Evolutionary conservation across 805 yeast genomes (phyloP).

Genomic region (Kodamaea nitidulidarum): DNA sequence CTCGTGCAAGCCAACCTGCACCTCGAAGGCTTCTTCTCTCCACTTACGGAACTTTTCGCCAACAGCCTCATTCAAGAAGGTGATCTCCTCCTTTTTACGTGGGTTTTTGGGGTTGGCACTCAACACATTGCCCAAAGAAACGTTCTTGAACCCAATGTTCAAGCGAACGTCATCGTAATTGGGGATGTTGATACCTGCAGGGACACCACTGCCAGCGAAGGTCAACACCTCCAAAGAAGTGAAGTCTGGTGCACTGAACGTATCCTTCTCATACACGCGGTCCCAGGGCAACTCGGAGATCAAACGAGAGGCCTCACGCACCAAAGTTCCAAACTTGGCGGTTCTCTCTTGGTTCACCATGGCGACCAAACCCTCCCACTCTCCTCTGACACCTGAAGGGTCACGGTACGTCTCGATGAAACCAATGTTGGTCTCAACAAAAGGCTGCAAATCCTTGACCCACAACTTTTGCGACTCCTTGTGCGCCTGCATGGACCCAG

Average conservation of each 20-base stretch:
- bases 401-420: conserved; percentile 92
- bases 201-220: conserved; percentile 85
- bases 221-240: conserved; percentile 86
- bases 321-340: conserved; percentile 69
- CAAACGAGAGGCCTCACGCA: conserved; percentile 59
- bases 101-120: conserved; percentile 65
- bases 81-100: conserved; percentile 60
- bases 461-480: conserved; percentile 78
- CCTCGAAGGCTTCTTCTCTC: conserved; percentile 81
- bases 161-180: conserved; percentile 87
- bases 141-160: conserved; percentile 83
- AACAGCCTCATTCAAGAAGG: conserved; percentile 55
- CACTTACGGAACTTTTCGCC: conserved; percentile 61
- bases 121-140: conserved; percentile 80
- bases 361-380: conserved; percentile 90
- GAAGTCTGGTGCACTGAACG: conserved; percentile 89
- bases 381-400: conserved; percentile 88
- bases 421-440: conserved; percentile 70
- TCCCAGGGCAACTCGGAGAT: conserved; percentile 77
- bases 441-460: conserved; percentile 85
- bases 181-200: conserved; percentile 92
- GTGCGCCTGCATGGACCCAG: conserved; percentile 84
- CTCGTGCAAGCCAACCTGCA: conserved; percentile 92
- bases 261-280: conserved; percentile 69
- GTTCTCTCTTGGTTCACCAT: conserved; percentile 88